These are phyloP conservation scores for Phaeosphaeriaceae sp. DNA, from an alignment of 2,329 filamentous ascomycete genomes.

Conservation along the genomic window DNA sequence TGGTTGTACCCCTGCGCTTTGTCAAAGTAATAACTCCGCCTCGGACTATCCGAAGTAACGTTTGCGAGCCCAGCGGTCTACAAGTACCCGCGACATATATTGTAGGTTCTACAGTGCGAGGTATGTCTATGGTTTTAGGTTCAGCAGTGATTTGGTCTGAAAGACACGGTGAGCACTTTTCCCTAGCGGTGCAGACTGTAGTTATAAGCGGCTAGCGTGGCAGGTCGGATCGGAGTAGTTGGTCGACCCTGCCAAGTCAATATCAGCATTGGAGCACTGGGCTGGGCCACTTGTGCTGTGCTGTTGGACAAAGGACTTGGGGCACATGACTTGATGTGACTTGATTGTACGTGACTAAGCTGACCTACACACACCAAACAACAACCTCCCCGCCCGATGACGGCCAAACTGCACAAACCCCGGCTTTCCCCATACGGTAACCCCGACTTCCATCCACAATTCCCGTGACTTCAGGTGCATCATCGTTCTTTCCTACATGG, in stretches of 20 bases:
- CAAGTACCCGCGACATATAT: constrained; percentile 62
- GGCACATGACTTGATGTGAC: no score
- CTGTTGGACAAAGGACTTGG: no score
- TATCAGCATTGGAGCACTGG: no score
- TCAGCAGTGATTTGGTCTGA: no score
- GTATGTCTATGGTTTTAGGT: constrained; percentile 5
- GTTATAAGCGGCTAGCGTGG: constrained; percentile 25
- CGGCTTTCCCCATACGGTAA: constrained; percentile 27
- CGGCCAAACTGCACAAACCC: constrained; percentile 1
- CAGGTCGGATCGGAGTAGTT: constrained; percentile 5
- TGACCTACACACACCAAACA: constrained; percentile 7
- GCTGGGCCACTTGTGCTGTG: no score
- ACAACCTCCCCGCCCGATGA: constrained; percentile 1
- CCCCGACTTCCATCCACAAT: constrained; percentile 4
- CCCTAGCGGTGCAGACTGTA: constrained; percentile 17
- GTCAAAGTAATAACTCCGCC: constrained; percentile 6
- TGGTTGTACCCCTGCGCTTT: constrained; percentile 15
- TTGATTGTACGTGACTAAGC: not conserved
- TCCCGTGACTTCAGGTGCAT: no score
- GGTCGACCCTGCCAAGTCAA: not conserved
- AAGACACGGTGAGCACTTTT: constrained; percentile 22
- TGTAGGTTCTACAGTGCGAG: constrained; percentile 17
- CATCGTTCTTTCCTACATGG: no score
- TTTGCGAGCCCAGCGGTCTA: constrained; percentile 57
- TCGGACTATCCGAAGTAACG: constrained; percentile 53